Evolutionary conservation across 768 basidiomycete species (phyloP), one percentile per base, ranked within the genome.

Genomic region (Suillus luteus): DNA sequence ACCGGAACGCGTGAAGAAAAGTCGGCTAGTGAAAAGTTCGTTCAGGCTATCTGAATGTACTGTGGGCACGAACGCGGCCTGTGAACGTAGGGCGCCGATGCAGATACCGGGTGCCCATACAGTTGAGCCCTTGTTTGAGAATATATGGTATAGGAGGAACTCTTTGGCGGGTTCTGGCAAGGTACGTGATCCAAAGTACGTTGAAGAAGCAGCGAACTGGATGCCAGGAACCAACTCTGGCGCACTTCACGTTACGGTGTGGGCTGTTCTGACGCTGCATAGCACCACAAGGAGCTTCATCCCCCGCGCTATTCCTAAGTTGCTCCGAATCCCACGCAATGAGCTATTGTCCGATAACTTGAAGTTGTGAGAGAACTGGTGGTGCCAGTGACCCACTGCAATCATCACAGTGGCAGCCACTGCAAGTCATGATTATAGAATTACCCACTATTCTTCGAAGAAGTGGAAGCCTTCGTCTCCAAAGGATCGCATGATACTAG

Each of bases 1-100:
- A 31, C 24, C 10, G 7, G 40, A 11, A 43, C 17, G 11, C 40
- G 27, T 8, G 57, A 58, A 19, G 17, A 31, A 54, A 24, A 27
- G 10, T 11, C 7, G 24, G 40, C 24, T 24, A 15, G 22, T 27
- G 24, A 27, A 27, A 58, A 5, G 19, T 41, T 58, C 31, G 31
- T 54, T n/a, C 19, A 11, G 19, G 52, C 33, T 54, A 54, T 33
- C 19, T 35, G 52, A 12, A 24, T 3, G 5, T 24, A 10, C 8
- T 10, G 55, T 57, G n/a, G 14, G 55, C 38, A 40, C 38, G 10
- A 40, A 57, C 40, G 19, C n/a, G 55, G 55, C 38, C 57, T 58
- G 57, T 58, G 57, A 58, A 58, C 38, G 40, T 41, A 58, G 57
- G 17, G 57, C 57, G 37, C 37, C 14, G 37, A 38, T 35, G 22